Conservation (phyloP, 140 eudicot species). For the Erigeron philadelphicus region DNA sequence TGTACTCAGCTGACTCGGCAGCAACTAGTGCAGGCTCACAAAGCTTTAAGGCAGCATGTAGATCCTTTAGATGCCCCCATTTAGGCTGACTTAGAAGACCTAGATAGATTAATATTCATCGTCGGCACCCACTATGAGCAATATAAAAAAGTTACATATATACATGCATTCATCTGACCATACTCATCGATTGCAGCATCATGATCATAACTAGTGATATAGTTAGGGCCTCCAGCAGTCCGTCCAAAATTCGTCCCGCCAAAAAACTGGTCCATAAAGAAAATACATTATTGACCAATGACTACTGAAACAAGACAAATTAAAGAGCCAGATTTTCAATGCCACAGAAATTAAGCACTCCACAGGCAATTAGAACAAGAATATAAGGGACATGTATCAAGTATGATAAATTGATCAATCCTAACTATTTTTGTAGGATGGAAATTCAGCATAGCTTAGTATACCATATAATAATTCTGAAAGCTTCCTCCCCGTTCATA, state of each 20-base stretch:
- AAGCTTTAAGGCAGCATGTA: constrained; percentile 89
- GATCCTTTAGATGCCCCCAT: constrained; percentile 91
- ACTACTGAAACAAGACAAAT: neutral
- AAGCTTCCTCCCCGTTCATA: constrained; percentile 90
- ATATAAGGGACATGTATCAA: neutral
- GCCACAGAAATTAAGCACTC: no score
- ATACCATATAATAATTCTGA: constrained; percentile 86
- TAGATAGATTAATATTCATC: neutral
- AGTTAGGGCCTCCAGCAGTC: constrained; percentile 84
- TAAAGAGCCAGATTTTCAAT: no score
- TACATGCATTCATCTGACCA: constrained; percentile 41
- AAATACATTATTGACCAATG: constrained; percentile 8
- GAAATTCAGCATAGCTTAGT: no score
- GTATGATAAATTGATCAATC: no score
- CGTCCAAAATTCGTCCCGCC: constrained; percentile 95
- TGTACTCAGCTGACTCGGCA: constrained; percentile 56
- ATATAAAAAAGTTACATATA: neutral
- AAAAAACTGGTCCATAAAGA: constrained; percentile 61
- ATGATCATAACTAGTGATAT: constrained; percentile 81
- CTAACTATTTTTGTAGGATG: no score
- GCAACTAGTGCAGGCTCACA: constrained; percentile 93
- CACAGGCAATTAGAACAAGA: neutral
- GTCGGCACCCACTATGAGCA: neutral
- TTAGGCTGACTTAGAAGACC: constrained; percentile 88
- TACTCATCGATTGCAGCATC: constrained; percentile 97